These are phyloP conservation scores for Prunus davidiana DNA, from an alignment of 306 rosid species.

Conservation along the genomic window DNA sequence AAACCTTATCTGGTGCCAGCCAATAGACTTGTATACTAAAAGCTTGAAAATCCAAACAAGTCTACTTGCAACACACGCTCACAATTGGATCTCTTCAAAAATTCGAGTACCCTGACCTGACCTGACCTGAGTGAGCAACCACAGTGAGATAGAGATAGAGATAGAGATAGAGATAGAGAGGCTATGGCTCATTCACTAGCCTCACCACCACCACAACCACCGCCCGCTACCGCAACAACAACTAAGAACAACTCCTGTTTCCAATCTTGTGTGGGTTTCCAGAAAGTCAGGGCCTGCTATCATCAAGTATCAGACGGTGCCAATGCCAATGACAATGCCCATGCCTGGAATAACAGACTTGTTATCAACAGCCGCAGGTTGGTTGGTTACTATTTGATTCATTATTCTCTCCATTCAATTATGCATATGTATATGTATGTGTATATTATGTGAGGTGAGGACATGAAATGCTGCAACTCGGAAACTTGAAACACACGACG, in stretches of 20 bases:
- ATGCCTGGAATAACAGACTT: no score
- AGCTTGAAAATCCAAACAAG: conserved; percentile 22
- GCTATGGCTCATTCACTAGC: conserved; percentile 57
- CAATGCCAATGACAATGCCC: neutral
- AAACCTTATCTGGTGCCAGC: conserved; percentile 62
- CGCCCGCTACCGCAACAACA: conserved; percentile 26
- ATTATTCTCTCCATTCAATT: no score
- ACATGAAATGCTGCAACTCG: no score
- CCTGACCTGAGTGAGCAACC: no score
- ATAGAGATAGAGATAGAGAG: neutral
- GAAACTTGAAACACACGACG: no score
- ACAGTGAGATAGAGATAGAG: neutral
- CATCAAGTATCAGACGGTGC: conserved; percentile 13
- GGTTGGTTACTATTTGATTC: no score
- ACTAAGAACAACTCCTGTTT: conserved; percentile 1
- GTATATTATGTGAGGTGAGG: no score
- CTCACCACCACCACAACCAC: conserved; percentile 37
- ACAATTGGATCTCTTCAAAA: neutral
- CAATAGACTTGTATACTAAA: conserved; percentile 43
- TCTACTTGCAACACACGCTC: neutral
- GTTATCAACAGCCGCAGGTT: no score
- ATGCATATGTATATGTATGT: no score
- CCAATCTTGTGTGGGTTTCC: conserved; percentile 11
- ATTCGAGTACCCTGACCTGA: no score
- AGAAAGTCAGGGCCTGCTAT: conserved; percentile 20